A percentile compares a stretch with the other conserved stretches of the same genome.
phyloP scores from a whole-genome alignment of 768 basidiomycete species.

The Russula olivacea region DNA sequence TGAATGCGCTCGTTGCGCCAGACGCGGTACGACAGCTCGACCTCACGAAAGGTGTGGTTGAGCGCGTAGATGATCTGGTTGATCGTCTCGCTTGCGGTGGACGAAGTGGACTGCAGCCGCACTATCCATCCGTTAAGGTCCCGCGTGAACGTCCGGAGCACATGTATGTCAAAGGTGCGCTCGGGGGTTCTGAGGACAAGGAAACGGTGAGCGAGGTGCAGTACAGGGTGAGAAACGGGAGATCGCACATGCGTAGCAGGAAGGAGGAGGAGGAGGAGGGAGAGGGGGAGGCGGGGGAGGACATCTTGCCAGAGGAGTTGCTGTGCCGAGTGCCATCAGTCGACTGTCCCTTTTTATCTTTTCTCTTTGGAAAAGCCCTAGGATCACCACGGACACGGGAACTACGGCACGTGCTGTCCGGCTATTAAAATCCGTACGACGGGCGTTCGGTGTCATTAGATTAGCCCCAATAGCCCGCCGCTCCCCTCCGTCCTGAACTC shows the following conservation, averaged over 20 bases:
- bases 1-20: conserved; percentile 6
- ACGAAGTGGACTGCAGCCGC: background rate
- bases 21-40: background rate
- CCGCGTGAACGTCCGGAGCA: background rate
- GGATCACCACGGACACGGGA: background rate
- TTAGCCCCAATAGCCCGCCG: too few species aligned
- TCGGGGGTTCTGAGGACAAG: background rate
- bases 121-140: background rate
- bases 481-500: too few species aligned
- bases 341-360: background rate
- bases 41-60: background rate
- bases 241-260: background rate
- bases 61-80: background rate
- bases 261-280: background rate
- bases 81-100: background rate
- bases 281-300: background rate
- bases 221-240: background rate
- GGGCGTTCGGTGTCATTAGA: too few species aligned
- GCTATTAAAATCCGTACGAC: too few species aligned
- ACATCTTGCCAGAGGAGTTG: background rate
- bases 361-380: background rate
- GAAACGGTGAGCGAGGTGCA: background rate
- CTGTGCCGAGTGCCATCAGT: background rate
- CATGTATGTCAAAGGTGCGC: conserved; percentile 4
- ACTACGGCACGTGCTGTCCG: too few species aligned